phyloP scores from a whole-genome alignment of 345 rosid genomes.

The Hibiscus syriacus region DNA sequence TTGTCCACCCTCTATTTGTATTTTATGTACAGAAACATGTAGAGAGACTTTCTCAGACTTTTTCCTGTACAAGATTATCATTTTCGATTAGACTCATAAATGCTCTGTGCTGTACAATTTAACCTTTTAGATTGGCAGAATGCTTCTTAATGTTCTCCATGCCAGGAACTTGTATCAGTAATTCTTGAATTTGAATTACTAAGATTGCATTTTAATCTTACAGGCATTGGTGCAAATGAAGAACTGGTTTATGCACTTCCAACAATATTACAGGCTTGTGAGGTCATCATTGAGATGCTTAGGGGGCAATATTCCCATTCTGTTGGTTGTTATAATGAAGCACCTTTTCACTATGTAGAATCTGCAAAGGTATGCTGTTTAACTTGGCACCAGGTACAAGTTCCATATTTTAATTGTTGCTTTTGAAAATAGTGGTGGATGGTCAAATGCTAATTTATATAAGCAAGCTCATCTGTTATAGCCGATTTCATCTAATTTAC shows the following conservation, averaged over 20 bases:
- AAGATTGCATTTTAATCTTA: conserved; percentile 10
- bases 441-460: not conserved
- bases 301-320: conserved; percentile 97
- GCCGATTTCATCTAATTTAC: not conserved
- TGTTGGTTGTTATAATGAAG: conserved; percentile 90
- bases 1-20: not conserved
- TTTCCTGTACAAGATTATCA: no score
- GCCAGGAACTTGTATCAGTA: not conserved
- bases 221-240: conserved; percentile 93
- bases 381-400: conserved; percentile 4
- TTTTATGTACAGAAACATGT: not conserved
- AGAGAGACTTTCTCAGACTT: no score
- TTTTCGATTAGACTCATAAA: not conserved
- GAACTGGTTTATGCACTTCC: conserved; percentile 79
- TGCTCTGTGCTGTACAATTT: not conserved
- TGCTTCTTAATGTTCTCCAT: not conserved
- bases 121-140: not conserved
- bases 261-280: conserved; percentile 84
- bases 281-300: conserved; percentile 90
- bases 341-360: conserved; percentile 86
- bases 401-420: not conserved
- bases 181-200: conserved; percentile 2
- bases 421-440: not conserved
- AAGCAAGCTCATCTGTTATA: not conserved
- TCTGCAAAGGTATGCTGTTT: conserved; percentile 65